Evolutionary conservation across 306 rosid genomes (phyloP).

Genomic region (Sesbania bispinosa): DNA sequence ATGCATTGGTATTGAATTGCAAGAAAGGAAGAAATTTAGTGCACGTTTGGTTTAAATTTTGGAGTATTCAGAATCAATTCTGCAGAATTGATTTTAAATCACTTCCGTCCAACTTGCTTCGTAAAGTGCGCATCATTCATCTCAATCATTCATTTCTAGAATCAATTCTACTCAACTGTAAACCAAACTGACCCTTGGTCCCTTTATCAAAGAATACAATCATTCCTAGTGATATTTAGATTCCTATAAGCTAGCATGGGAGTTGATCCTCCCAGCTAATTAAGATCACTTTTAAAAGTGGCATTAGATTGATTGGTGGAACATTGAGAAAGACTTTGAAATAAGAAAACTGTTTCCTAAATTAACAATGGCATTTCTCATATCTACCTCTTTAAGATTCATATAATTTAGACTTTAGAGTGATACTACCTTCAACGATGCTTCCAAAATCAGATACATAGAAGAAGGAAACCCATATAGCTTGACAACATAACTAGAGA

Average conservation of each 20-base stretch:
- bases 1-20: neutral
- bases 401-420: neutral
- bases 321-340: conserved; percentile 4
- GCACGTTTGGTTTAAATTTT: no score
- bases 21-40: neutral
- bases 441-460: conserved; percentile 28
- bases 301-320: neutral
- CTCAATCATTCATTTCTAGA: no score
- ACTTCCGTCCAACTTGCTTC: no score
- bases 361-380: neutral
- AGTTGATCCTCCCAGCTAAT: neutral
- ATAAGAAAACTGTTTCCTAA: neutral
- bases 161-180: no score
- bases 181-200: no score
- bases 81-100: no score
- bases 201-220: neutral
- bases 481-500: conserved; percentile 2
- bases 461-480: conserved; percentile 29
- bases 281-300: no score
- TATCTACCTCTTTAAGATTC: neutral
- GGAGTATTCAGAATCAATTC: no score
- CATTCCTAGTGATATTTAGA: neutral
- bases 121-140: no score
- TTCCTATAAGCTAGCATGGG: conserved; percentile 7
- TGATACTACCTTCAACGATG: conserved; percentile 7